Conservation (phyloP, 2,329 filamentous ascomycete genomes). For the Cadophora luteo-olivacea region DNA sequence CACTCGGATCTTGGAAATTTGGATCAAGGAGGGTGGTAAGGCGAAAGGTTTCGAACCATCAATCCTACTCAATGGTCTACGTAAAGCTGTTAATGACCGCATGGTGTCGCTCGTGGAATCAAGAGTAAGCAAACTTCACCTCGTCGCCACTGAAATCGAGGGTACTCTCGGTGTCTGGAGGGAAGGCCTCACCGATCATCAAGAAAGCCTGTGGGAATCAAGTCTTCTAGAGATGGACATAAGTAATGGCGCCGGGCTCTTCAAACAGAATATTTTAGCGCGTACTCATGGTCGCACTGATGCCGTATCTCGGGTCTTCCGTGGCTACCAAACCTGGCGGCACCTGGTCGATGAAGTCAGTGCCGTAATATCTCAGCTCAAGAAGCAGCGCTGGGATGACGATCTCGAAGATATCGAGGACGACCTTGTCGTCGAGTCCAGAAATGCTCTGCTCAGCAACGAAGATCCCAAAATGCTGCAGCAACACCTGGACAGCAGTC, state of each 20-base stretch:
- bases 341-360: constrained; percentile 72
- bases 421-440: constrained; percentile 70
- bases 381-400: constrained; percentile 76
- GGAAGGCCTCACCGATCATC: constrained; percentile 55
- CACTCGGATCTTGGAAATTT: constrained; percentile 73
- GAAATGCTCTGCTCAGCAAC: constrained; percentile 71
- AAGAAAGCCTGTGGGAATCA: constrained; percentile 70
- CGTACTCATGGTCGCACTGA: constrained; percentile 76
- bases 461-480: constrained; percentile 73
- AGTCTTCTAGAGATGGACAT: constrained; percentile 70
- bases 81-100: constrained; percentile 71
- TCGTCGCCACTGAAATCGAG: constrained; percentile 69
- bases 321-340: constrained; percentile 75
- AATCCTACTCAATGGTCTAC: constrained; percentile 71
- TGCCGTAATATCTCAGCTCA: constrained; percentile 68
- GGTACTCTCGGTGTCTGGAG: constrained; percentile 67
- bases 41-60: constrained; percentile 71
- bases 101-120: constrained; percentile 67
- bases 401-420: constrained; percentile 75
- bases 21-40: constrained; percentile 73
- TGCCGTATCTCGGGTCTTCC: constrained; percentile 65
- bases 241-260: constrained; percentile 66
- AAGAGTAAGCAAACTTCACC: constrained; percentile 68
- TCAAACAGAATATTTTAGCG: constrained; percentile 73
- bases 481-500: constrained; percentile 61